Base-by-base conservation (phyloP, 495 filamentous ascomycete genomes). In the Aspergillus funiculosus region DNA sequence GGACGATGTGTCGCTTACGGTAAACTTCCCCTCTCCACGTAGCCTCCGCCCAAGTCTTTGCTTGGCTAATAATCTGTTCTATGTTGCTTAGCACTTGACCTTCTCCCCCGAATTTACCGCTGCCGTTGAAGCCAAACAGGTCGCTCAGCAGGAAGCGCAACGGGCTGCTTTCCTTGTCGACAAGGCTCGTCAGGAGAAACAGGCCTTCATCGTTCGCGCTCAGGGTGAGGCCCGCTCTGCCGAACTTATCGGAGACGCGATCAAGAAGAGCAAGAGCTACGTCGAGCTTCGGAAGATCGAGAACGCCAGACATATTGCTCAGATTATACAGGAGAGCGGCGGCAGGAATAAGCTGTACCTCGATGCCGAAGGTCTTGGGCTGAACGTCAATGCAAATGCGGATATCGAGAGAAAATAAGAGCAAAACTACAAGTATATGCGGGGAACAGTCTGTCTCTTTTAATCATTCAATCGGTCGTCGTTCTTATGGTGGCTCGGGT, bases 71-170 rank as follows among this genome's bases (percentile, higher is more conserved):
- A 37, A 38, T 48, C 17, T 24, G 11, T 46, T 43, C 22, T 29
- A 24, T 54, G n/a, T n/a, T n/a, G n/a, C 52, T 5, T 61, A 95
- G 89, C 92, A 98, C 62, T 81, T 98, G 53, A 92, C 92, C 48
- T 98, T 98, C 84, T 98, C 92, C 34, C 92, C 92, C 54, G 92
- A 97, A 68, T 98, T 98, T 74, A 97, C 94, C 30, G 94, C 94
- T 21, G 92, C 92, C 26, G 92, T 98, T 50, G 92, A 97, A 74
- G 91, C 92, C 52, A 98, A 98, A 75, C 92, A 98, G 71, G 92
- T 98, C 44, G 92, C 92, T 11, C 92, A 98, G 60, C 92, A 98
- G 75, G 92, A 98, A 61, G 92, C 92, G 14, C 92, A 98, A 65
- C 83, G 91, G 45, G 92, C 92, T 21, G 92, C 92, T 30, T 98